Base-by-base conservation (phyloP, 2,329 filamentous ascomycete species). In the Apiospora arundinis region DNA sequence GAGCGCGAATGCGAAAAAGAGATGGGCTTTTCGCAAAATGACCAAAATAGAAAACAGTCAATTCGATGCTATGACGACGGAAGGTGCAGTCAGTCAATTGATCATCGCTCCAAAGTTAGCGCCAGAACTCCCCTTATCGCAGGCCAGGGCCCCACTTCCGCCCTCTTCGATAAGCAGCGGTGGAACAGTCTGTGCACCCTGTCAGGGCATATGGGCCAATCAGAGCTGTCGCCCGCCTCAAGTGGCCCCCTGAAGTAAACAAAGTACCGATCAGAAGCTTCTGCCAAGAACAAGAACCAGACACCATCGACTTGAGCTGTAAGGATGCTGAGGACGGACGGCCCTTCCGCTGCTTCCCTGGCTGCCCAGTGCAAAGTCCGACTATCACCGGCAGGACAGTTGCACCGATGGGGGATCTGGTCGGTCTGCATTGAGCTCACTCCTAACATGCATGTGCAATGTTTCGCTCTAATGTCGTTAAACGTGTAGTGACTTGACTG, bases 61-160 rank as follows among this genome's bases (percentile, higher is more conserved):
- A 63, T 40, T 63, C 16, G 37, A 63, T 63, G 32, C 56, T 32
- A 63, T 63, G 56, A 63, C 56, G 56, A 63, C 56, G 56, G 56
- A 63, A 60, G 28, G 52, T 63, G 52, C 56, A 63, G 56, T 63
- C 56, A 63, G 32, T 63, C 56, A 63, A 63, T 63, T 63, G 56
- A 63, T 63, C 56, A 63, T 63, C 56, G 56, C 56, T 63, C 56
- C 56, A 40, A 40, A n/a, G 56, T 40, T 63, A 63, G 56, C 56
- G 56, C 32, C 16, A 63, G 42, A 63, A 40, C 32, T 63, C 4
- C 16, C 32, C 56, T 63, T 63, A 40, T 63, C 56, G 56, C 37
- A n/a, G 8, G 32, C 32, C 32, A 23, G 56, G 11, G 56, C 8
- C 32, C 56, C 56, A 63, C 52, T 63, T 63, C 56, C 21, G 28